These are phyloP conservation scores for Cytospora mali DNA, from an alignment of 2,329 filamentous ascomycete species.

Conservation along the genomic window DNA sequence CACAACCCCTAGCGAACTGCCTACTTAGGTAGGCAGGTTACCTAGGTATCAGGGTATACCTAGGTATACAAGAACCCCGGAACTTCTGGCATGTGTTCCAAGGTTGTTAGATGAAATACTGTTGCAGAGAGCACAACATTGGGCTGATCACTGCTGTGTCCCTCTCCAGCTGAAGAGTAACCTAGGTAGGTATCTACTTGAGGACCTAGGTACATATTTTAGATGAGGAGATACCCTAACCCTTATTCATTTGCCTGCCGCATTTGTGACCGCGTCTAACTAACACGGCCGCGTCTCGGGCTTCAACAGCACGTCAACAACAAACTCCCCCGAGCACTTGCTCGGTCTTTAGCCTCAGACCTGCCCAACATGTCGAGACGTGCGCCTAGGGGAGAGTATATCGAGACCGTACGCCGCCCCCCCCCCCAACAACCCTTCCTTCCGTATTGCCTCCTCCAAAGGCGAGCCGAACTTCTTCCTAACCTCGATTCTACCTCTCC, in stretches of 20 bases:
- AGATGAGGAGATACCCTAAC: background rate
- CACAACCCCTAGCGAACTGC: no score
- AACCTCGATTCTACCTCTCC: constrained; percentile 12
- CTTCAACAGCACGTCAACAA: background rate
- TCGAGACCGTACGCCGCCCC: constrained; percentile 75
- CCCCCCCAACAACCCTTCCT: background rate
- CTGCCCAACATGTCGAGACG: constrained; percentile 70
- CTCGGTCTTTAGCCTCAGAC: background rate
- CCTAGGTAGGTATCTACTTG: no score
- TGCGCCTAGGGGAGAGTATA: constrained; percentile 85
- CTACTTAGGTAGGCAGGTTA: no score
- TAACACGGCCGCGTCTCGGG: background rate
- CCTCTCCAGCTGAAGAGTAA: background rate
- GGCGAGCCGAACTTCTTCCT: background rate
- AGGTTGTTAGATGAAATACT: background rate
- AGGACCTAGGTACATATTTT: no score
- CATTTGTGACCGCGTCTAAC: background rate
- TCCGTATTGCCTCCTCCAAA: background rate
- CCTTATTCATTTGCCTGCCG: background rate
- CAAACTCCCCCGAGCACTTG: background rate
- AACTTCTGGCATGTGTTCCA: no score
- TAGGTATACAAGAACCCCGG: no score
- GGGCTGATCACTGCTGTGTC: background rate
- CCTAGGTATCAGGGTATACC: no score
- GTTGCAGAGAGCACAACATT: background rate